Base-by-base conservation (phyloP, 139 green algal genomes). In the Zygnema cylindricum region DNA sequence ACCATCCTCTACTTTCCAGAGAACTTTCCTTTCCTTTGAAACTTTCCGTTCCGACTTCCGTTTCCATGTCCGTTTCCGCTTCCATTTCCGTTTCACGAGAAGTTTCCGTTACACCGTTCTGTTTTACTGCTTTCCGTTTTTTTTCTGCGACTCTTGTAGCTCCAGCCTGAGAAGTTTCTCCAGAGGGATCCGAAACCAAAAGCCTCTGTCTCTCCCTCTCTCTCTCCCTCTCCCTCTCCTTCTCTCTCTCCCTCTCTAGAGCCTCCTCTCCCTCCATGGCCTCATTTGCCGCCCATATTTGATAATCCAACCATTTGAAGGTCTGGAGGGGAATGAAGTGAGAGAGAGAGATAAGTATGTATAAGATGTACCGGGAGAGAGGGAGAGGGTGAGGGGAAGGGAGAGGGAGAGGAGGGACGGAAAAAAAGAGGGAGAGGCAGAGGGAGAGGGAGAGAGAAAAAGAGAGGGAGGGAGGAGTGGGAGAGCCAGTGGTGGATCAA, bases 301-400 rank as follows among this genome's bases (percentile, higher is more conserved):
- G 79, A 2, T 86, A 86, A 35, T 77, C 41, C n/a, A 69, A 22
- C 79, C 79, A 86, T n/a, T 86, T 86, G 36, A 73, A 86, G 0
- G 79, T 86, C 79, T 86, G 79, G 25, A 86, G 35, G 25, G n/a
- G 30, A 55, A 55, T 54, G 30, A 23, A 69, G 77, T 39, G 11
- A n/a, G 77, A 85, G 32, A 30, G 30, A n/a, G 57, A 73, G 30
- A 30, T 73, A n/a, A n/a, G n/a, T n/a, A n/a, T n/a, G n/a, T n/a
- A n/a, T n/a, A n/a, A n/a, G n/a, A n/a, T 54, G 1, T 43, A 1
- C 7, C 21, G 78, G 36, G 39, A 57, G 1, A 81, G 3, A 83
- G 76, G 32, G 71, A 75, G n/a, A 39, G 16, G 32, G 32, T 41
- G 32, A 33, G 69, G 69, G 32, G 43, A n/a, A 7, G 22, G n/a